Conservation (phyloP, 1,139 yeast species). For the Pichia norvegensis region DNA sequence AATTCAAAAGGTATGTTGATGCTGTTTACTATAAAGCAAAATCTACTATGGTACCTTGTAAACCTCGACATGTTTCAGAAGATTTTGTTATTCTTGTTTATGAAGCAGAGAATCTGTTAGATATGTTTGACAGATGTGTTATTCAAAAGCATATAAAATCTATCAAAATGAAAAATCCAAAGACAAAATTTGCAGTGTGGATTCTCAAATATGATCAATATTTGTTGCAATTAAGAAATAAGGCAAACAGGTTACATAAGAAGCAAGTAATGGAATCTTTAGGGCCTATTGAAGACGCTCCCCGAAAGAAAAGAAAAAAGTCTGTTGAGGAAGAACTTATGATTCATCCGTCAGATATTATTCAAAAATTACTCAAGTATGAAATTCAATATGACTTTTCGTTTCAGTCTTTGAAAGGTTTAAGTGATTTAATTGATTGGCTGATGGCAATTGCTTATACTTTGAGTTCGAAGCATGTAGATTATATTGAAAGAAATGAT, state of each 20-base stretch:
- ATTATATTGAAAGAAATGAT: constrained; percentile 46
- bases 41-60: constrained; percentile 50
- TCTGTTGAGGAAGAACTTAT: constrained; percentile 5
- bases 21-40: constrained; percentile 37
- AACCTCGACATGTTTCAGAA: constrained; percentile 35
- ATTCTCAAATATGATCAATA: constrained; percentile 43
- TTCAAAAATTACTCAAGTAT: constrained; percentile 30
- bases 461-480: constrained; percentile 45
- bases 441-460: constrained; percentile 50
- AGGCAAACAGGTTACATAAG: constrained; percentile 39
- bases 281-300: constrained; percentile 4
- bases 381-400: constrained; percentile 39
- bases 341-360: constrained; percentile 23
- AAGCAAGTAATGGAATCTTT: constrained; percentile 16
- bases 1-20: constrained; percentile 28
- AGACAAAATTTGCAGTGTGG: constrained; percentile 34
- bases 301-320: neutral
- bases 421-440: constrained; percentile 47
- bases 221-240: constrained; percentile 35
- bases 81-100: constrained; percentile 37
- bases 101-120: constrained; percentile 39
- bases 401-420: constrained; percentile 40
- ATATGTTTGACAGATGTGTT: constrained; percentile 29
- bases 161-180: constrained; percentile 23
- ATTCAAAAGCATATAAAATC: constrained; percentile 20